These are phyloP conservation scores for Pythium sukuiense DNA, from an alignment of 352 stramenopile species.

Conservation along the genomic window DNA sequence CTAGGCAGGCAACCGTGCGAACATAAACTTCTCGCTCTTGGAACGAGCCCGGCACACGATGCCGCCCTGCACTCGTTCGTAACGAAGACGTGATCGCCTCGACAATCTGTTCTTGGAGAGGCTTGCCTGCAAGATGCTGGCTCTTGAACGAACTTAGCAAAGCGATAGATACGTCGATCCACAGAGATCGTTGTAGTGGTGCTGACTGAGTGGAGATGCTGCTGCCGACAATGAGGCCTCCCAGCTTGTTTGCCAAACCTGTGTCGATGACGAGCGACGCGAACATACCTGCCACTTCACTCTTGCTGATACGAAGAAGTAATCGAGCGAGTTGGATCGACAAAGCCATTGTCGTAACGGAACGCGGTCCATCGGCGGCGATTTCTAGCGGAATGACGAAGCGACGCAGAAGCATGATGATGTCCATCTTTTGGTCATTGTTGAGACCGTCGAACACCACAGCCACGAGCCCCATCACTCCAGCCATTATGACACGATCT, in stretches of 20 bases:
- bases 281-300: conserved; percentile 50
- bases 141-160: background rate
- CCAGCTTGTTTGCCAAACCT: conserved; percentile 36
- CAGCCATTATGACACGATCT: conserved; percentile 56
- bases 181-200: conserved; percentile 9
- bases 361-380: background rate
- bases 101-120: background rate
- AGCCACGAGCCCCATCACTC: conserved; percentile 40
- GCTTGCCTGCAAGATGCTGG: background rate
- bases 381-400: conserved; percentile 48
- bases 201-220: background rate
- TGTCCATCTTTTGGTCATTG: conserved; percentile 38
- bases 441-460: conserved; percentile 39
- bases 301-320: conserved; percentile 48
- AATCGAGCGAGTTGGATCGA: conserved; percentile 44
- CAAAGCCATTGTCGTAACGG: conserved; percentile 26
- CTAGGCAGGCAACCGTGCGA: conserved; percentile 40
- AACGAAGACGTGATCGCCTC: conserved; percentile 42
- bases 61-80: conserved; percentile 45
- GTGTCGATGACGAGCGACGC: conserved; percentile 60
- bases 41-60: conserved; percentile 58
- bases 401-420: conserved; percentile 53
- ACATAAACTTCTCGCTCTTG: conserved; percentile 43
- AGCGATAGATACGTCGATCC: conserved; percentile 5
- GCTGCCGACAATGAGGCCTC: background rate